These are phyloP conservation scores for Fusarium globosum DNA, from an alignment of 2,329 filamentous ascomycete species.

Conservation along the genomic window DNA sequence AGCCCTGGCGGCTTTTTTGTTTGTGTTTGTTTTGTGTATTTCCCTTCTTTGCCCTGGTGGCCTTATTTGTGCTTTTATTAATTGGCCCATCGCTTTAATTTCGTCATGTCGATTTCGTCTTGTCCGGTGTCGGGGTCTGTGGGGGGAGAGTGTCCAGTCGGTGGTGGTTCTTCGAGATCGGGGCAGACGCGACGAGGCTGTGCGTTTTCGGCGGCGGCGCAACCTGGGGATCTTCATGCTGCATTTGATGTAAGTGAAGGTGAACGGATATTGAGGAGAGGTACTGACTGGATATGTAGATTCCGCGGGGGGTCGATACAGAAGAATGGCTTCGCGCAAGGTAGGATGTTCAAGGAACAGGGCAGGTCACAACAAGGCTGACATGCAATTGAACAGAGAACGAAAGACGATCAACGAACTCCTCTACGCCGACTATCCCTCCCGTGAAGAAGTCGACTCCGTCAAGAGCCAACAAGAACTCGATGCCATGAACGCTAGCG, in stretches of 20 bases:
- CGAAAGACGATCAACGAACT: slow-evolving; percentile 61
- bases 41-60: slow-evolving; percentile 30
- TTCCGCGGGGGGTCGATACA: slow-evolving; percentile 57
- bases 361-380: neutral
- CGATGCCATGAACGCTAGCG: slow-evolving; percentile 59
- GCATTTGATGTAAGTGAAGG: slow-evolving; percentile 31
- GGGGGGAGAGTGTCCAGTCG: slow-evolving; percentile 40
- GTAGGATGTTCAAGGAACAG: neutral
- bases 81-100: neutral
- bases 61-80: neutral
- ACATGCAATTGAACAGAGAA: slow-evolving; percentile 45
- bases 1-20: slow-evolving; percentile 27
- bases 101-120: slow-evolving; percentile 46
- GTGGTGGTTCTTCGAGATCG: slow-evolving; percentile 1
- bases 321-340: slow-evolving; percentile 59
- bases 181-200: slow-evolving; percentile 30
- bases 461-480: slow-evolving; percentile 55
- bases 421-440: slow-evolving; percentile 58
- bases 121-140: slow-evolving; percentile 49
- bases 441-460: slow-evolving; percentile 51
- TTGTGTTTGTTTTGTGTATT: neutral
- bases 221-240: slow-evolving; percentile 36
- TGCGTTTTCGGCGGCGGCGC: slow-evolving; percentile 27
- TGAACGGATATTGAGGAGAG: accelerated
- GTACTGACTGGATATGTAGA: slow-evolving; percentile 43